These are phyloP conservation scores for Colletotrichum graminicola DNA, from an alignment of 2,329 filamentous ascomycete genomes.

Conservation along the genomic window DNA sequence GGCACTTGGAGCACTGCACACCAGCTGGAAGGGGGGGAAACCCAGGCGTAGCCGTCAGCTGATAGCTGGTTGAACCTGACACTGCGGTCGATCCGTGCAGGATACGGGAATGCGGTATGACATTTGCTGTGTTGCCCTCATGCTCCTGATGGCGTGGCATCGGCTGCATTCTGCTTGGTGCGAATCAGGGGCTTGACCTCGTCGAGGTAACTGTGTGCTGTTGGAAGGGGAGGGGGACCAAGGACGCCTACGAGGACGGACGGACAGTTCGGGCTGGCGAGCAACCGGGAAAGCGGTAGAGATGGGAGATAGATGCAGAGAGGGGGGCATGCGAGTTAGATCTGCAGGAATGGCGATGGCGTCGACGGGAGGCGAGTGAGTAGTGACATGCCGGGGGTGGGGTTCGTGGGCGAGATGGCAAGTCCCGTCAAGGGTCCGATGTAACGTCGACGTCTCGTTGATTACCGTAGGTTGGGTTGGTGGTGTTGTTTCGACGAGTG, in stretches of 20 bases:
- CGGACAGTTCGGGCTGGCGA: neutral
- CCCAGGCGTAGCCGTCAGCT: neutral
- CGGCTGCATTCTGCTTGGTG: conserved; percentile 10
- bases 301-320: conserved; percentile 1
- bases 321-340: conserved; percentile 27
- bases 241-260: neutral
- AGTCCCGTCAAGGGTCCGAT: neutral
- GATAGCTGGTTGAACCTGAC: conserved; percentile 21
- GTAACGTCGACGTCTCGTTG: conserved; percentile 17
- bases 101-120: conserved; percentile 17
- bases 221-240: neutral
- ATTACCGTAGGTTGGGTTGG: neutral
- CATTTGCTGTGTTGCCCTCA: conserved; percentile 1
- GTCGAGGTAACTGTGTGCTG: neutral
- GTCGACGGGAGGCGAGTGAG: conserved; percentile 24
- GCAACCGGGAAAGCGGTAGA: conserved; percentile 10
- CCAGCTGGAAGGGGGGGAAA: neutral
- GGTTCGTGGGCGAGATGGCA: neutral
- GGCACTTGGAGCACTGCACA: neutral
- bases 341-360: conserved; percentile 27
- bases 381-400: conserved; percentile 24
- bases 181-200: neutral
- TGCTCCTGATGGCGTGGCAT: conserved; percentile 18
- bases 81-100: conserved; percentile 40
- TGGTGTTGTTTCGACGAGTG: neutral